phyloP scores from a whole-genome alignment of 805 yeast species.

The Yamadazyma insecticola region DNA sequence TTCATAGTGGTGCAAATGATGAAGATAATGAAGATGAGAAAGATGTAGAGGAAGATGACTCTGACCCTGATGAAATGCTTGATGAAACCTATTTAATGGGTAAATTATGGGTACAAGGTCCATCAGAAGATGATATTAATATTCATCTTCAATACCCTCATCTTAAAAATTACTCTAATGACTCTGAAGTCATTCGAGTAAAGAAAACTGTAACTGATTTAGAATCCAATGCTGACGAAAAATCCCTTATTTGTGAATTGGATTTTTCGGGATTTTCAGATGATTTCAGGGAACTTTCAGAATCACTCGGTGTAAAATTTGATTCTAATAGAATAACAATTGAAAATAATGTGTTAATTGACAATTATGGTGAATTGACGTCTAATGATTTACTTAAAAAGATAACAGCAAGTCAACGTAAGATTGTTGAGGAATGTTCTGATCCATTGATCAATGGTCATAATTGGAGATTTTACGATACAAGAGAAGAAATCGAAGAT shows the following conservation, averaged over 20 bases:
- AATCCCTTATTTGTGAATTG: slow-evolving; percentile 17
- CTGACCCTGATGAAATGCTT: slow-evolving; percentile 40
- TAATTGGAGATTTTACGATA: slow-evolving; percentile 73
- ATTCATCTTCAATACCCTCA: slow-evolving; percentile 14
- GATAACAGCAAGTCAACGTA: slow-evolving; percentile 46
- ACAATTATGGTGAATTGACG: slow-evolving; percentile 17
- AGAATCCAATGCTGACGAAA: neutral
- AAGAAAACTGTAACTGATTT: slow-evolving; percentile 2
- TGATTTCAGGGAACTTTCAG: slow-evolving; percentile 19
- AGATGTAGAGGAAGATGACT: slow-evolving; percentile 28
- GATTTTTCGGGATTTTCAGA: slow-evolving; percentile 20
- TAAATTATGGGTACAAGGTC: slow-evolving; percentile 89
- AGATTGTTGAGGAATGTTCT: slow-evolving; percentile 62
- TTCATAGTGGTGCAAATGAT: slow-evolving; percentile 33
- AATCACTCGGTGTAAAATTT: slow-evolving; percentile 26
- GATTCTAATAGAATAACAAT: slow-evolving; percentile 13
- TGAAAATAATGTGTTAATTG: slow-evolving; percentile 6
- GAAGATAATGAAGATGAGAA: slow-evolving; percentile 22
- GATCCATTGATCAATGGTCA: slow-evolving; percentile 46
- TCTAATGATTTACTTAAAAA: slow-evolving; percentile 2
- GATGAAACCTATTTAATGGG: slow-evolving; percentile 74
- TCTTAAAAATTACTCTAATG: slow-evolving; percentile 22
- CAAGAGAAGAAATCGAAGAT: slow-evolving; percentile 48
- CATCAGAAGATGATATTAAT: slow-evolving; percentile 45
- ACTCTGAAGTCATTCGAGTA: slow-evolving; percentile 21